Conservation (phyloP, 129 eudicot species). For the Flaveria bidentis region DNA sequence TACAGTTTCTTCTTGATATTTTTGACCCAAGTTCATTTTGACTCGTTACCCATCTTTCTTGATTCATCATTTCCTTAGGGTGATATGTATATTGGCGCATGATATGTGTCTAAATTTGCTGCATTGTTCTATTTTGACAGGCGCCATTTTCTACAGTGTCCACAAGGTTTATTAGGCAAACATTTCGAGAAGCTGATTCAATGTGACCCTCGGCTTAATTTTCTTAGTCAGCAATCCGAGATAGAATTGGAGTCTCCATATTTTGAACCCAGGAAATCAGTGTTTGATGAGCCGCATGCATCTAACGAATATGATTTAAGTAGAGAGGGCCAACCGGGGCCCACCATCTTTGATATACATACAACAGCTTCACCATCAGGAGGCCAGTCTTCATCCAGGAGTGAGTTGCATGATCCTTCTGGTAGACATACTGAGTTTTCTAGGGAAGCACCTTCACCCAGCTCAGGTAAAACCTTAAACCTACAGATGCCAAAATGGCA, state of each 20-base stretch:
- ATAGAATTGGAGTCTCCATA: constrained; percentile 52
- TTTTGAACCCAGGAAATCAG: constrained; percentile 54
- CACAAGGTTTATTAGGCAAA: constrained; percentile 67
- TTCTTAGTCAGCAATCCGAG: constrained; percentile 58
- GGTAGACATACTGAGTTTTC: constrained; percentile 42
- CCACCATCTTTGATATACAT: constrained; percentile 33
- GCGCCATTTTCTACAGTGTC: constrained; percentile 79
- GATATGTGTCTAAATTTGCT: not conserved
- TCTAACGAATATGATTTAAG: constrained; percentile 34
- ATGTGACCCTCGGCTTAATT: constrained; percentile 66
- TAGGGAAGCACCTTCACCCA: constrained; percentile 68
- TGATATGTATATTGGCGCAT: not conserved
- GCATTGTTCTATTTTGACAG: constrained; percentile 38
- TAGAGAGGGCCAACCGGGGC: constrained; percentile 32
- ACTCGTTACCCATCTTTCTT: not conserved
- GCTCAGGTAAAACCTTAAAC: constrained; percentile 62
- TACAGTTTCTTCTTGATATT: constrained; percentile 12
- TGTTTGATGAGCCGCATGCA: constrained; percentile 35
- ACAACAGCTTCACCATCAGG: constrained; percentile 42
- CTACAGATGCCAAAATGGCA: not conserved
- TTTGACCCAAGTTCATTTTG: not conserved
- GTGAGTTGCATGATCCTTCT: constrained; percentile 40
- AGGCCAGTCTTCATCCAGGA: constrained; percentile 37
- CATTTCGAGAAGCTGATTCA: constrained; percentile 79
- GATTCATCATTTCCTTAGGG: not conserved